Evolutionary conservation across 805 yeast genomes (phyloP).

Genomic region (Ogataea minuta): DNA sequence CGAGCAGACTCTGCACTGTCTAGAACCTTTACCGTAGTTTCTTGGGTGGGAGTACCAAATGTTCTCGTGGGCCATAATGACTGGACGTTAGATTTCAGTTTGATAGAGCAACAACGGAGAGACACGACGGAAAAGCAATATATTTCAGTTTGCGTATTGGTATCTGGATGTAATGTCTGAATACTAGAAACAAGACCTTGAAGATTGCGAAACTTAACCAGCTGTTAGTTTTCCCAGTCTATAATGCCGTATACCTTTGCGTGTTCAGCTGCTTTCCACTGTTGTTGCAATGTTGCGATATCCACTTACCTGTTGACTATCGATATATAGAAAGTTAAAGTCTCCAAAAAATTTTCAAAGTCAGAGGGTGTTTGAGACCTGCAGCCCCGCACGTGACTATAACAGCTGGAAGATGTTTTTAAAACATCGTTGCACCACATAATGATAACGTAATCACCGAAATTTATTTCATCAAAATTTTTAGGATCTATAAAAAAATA

Average conservation of each 20-base stretch:
- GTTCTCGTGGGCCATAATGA: constrained; percentile 99
- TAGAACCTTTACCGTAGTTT: constrained; percentile 99
- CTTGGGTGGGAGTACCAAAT: constrained; percentile 99
- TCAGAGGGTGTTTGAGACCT: constrained; percentile 11
- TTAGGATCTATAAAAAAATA: constrained; percentile 11
- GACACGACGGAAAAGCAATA: too few species aligned
- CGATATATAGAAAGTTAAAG: constrained; percentile 11
- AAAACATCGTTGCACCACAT: constrained; percentile 6
- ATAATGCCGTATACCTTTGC: too few species aligned
- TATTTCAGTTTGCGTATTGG: too few species aligned
- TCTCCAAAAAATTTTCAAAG: constrained; percentile 19
- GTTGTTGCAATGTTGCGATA: not conserved
- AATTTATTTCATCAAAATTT: constrained; percentile 10
- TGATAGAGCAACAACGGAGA: too few species aligned
- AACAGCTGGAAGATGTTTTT: too few species aligned
- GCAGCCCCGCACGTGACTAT: constrained; percentile 10
- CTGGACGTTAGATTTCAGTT: constrained; percentile 3
- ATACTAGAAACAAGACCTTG: not conserved
- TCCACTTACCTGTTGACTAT: constrained; percentile 10
- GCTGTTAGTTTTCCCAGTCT: too few species aligned
- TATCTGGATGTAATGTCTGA: not conserved
- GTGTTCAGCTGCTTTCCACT: not conserved
- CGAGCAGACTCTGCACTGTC: constrained; percentile 99
- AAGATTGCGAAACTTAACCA: too few species aligned
- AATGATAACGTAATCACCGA: constrained; percentile 4